A percentile compares a stretch with the other conserved stretches of the same genome.
Conservation (phyloP, 768 basidiomycete species). For the Leucocoprinus sp. region DNA sequence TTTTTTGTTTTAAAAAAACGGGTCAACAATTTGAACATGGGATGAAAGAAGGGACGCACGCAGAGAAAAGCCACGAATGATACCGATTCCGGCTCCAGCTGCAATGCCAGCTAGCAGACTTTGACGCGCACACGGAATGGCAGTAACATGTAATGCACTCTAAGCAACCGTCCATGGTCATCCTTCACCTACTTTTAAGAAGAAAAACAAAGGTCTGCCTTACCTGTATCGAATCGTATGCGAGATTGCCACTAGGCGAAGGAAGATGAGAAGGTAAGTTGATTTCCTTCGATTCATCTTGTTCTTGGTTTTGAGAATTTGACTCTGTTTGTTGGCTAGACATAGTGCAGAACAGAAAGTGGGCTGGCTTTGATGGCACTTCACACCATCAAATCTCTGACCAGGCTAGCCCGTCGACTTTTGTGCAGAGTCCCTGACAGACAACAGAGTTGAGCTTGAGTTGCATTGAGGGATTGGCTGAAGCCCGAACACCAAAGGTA, state of each 20-base stretch:
- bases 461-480: no score
- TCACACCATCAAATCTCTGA: not conserved
- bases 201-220: not conserved
- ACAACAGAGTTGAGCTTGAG: no score
- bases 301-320: not conserved
- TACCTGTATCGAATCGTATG: slow-evolving; percentile 29
- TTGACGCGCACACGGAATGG: slow-evolving; percentile 72
- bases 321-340: not conserved
- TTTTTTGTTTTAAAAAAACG: not conserved
- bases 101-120: slow-evolving; percentile 72
- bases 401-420: no score
- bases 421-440: no score
- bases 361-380: not conserved
- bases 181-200: not conserved
- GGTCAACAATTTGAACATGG: not conserved
- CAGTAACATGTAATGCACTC: slow-evolving; percentile 55
- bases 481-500: no score
- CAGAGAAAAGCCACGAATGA: slow-evolving; percentile 58
- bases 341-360: not conserved
- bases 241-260: slow-evolving; percentile 28
- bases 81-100: slow-evolving; percentile 70
- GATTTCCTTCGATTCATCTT: slow-evolving; percentile 6
- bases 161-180: slow-evolving; percentile 13
- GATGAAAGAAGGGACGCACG: slow-evolving; percentile 36
- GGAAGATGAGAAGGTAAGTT: slow-evolving; percentile 29